phyloP scores from a whole-genome alignment of 2,329 filamentous ascomycete species.

The Colletotrichum coccodes region DNA sequence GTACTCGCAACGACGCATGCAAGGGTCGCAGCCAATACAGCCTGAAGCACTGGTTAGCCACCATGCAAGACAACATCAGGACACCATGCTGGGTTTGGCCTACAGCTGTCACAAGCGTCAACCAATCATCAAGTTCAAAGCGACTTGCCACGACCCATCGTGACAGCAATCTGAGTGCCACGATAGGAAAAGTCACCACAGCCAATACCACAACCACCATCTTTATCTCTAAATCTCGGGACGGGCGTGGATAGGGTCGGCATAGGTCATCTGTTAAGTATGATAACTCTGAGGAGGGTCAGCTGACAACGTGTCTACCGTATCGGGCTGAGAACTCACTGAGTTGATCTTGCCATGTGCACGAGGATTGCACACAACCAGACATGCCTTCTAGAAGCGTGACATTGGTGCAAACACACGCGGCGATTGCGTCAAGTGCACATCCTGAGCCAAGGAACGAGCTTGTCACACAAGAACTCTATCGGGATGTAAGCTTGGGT shows the following conservation, averaged over 20 bases:
- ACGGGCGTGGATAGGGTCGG: neutral
- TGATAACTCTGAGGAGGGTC: neutral
- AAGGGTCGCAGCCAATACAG: neutral
- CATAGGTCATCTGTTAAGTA: constrained; percentile 14
- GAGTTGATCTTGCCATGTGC: constrained; percentile 16
- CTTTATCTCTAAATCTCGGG: constrained; percentile 16
- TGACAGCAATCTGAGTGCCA: constrained; percentile 5
- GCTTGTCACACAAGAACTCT: constrained; percentile 8
- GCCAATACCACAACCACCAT: constrained; percentile 4
- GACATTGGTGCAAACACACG: constrained; percentile 24
- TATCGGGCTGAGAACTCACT: neutral
- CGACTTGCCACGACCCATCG: neutral
- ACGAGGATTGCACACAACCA: constrained; percentile 11
- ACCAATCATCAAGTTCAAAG: constrained; percentile 23
- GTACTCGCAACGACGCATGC: constrained; percentile 16
- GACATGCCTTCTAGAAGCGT: constrained; percentile 13
- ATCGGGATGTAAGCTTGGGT: neutral
- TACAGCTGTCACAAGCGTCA: constrained; percentile 10
- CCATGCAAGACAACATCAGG: no score
- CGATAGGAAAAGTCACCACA: constrained; percentile 11
- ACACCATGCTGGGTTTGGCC: neutral
- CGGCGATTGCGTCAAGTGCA: constrained; percentile 2
- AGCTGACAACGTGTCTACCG: neutral
- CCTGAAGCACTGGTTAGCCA: neutral
- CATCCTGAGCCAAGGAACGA: neutral